These are phyloP conservation scores for Glomus cerebriforme DNA, from an alignment of 192 early-diverging fungal genomes.

Conservation along the genomic window DNA sequence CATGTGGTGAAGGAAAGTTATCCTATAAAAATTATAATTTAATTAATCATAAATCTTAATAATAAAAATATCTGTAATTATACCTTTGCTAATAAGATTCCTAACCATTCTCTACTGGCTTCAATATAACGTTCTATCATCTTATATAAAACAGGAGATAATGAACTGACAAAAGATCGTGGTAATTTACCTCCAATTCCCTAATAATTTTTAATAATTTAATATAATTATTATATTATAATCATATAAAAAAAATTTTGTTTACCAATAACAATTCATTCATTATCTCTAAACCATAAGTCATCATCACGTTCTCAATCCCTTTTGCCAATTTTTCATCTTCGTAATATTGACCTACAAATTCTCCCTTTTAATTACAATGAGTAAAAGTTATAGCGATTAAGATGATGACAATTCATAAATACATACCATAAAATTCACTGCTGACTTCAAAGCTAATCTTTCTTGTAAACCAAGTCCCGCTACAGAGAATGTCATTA, in stretches of 20 bases:
- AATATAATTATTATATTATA: neutral
- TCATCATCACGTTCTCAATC: slow-evolving; percentile 37
- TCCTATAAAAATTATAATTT: slow-evolving; percentile 32
- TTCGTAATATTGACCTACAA: slow-evolving; percentile 39
- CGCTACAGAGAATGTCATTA: slow-evolving; percentile 51
- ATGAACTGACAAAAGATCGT: slow-evolving; percentile 40
- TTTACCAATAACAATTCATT: slow-evolving; percentile 42
- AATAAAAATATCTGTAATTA: neutral
- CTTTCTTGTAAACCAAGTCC: slow-evolving; percentile 54
- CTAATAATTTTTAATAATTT: slow-evolving; percentile 18
- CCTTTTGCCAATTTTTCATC: slow-evolving; percentile 33
- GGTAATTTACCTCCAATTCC: slow-evolving; percentile 51
- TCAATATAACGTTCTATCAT: slow-evolving; percentile 41
- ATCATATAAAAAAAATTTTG: neutral
- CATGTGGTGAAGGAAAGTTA: slow-evolving; percentile 46
- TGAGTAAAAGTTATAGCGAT: neutral
- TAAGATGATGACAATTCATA: neutral
- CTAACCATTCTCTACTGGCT: slow-evolving; percentile 42
- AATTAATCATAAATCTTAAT: neutral
- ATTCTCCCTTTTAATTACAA: slow-evolving; percentile 36
- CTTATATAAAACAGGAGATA: slow-evolving; percentile 47
- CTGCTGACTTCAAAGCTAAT: slow-evolving; percentile 52
- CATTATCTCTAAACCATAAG: slow-evolving; percentile 42
- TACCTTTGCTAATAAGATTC: slow-evolving; percentile 41
- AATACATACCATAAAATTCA: slow-evolving; percentile 51